Conservation (phyloP, 2,329 filamentous ascomycete species). For the Aspergillus intermedius region DNA sequence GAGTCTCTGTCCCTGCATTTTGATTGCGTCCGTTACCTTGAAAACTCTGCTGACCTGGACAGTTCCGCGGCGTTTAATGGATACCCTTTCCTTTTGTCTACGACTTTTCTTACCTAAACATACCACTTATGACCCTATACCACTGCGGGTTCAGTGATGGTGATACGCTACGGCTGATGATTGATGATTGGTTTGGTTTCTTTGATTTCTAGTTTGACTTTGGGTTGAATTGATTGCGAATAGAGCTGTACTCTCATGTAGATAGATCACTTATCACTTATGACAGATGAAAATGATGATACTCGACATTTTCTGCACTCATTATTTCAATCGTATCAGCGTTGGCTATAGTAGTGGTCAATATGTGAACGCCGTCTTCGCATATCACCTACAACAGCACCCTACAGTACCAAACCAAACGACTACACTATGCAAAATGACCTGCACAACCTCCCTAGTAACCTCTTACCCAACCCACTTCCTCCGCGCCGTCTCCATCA, state of each 20-base stretch:
- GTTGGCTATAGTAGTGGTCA: too few species aligned
- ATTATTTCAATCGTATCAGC: too few species aligned
- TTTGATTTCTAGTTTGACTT: not conserved
- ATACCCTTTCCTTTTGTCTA: not conserved
- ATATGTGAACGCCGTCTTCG: too few species aligned
- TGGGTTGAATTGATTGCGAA: too few species aligned
- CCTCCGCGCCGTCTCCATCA: too few species aligned
- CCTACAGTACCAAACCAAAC: too few species aligned
- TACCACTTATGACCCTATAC: conserved; percentile 7
- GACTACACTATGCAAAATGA: too few species aligned
- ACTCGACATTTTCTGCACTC: too few species aligned
- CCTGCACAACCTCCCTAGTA: too few species aligned
- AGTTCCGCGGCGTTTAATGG: conserved; percentile 48
- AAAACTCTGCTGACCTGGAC: conserved; percentile 19
- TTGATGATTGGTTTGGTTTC: conserved; percentile 1
- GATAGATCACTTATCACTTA: not conserved
- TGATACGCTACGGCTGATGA: conserved; percentile 20
- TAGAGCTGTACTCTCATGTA: not conserved
- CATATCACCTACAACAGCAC: too few species aligned
- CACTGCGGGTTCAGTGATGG: conserved; percentile 26
- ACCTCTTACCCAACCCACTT: too few species aligned
- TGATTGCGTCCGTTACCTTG: not conserved
- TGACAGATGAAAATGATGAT: too few species aligned
- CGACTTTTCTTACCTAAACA: not conserved
- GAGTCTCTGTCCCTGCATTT: conserved; percentile 35